These are phyloP conservation scores for Poa pratensis DNA, from an alignment of 176 grass and related monocot genomes.

Conservation along the genomic window DNA sequence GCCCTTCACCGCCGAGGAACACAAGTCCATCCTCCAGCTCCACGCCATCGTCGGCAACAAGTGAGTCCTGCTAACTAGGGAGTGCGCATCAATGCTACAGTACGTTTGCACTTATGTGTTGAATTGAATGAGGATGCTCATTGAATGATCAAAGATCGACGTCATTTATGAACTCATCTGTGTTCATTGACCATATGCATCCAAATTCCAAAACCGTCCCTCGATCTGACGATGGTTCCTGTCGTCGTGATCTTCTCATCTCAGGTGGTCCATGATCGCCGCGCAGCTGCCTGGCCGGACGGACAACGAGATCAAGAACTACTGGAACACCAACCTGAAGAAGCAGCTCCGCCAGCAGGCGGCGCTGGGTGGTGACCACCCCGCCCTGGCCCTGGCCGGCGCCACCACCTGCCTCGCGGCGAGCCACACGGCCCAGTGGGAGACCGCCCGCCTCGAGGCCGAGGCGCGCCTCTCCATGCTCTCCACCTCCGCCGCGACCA, in stretches of 20 bases:
- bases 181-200: not conserved
- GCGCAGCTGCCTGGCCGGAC: slow-evolving; percentile 88
- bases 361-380: slow-evolving; percentile 40
- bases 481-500: slow-evolving; percentile 46
- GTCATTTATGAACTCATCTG: not conserved
- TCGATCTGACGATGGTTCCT: not conserved
- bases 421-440: slow-evolving; percentile 93
- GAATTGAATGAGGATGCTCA: slow-evolving; percentile 12
- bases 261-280: slow-evolving; percentile 96
- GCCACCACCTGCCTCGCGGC: slow-evolving; percentile 40
- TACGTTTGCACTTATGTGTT: not conserved
- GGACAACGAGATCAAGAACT: slow-evolving; percentile 99
- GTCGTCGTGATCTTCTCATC: slow-evolving; percentile 18
- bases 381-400: not conserved
- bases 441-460: slow-evolving; percentile 80
- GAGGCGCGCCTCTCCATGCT: slow-evolving; percentile 85
- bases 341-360: slow-evolving; percentile 68
- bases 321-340: slow-evolving; percentile 98
- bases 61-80: slow-evolving; percentile 29
- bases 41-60: slow-evolving; percentile 97
- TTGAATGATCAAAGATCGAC: slow-evolving; percentile 24
- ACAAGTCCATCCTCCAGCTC: slow-evolving; percentile 89
- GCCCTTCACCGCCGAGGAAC: slow-evolving; percentile 83
- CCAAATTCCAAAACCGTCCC: slow-evolving; percentile 16
- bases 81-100: too few species aligned